Base-by-base conservation (phyloP, 2,329 filamentous ascomycete genomes). In the Xylariaceae sp. region DNA sequence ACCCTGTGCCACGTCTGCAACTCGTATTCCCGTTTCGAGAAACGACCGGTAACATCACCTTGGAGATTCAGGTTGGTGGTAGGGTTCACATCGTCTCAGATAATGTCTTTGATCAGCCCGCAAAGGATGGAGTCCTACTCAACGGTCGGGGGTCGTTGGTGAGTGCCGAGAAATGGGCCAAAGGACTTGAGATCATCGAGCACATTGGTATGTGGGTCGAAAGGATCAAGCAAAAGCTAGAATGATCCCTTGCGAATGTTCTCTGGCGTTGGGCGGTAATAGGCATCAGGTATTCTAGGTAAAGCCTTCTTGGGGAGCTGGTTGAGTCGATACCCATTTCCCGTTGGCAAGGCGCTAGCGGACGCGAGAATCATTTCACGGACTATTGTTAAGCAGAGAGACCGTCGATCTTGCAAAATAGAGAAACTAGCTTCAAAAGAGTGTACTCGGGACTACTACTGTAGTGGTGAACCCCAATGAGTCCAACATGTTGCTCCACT, bases 21-120 rank as follows among this genome's bases (percentile, higher is more conserved):
- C 64, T 80, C 6, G 68, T 73, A 8, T 81, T 81, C 48, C 76
- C 76, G 1, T 74, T 79, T 53, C 61, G 61, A 28, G 48, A 61
- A 13, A 61, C 57, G 26, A 76, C 72, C 2, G 74, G 73, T 4
- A 73, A 74, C 44, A 63, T 85, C 18, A 71, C 71, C 19, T 53
- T 86, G 11, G 77, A 79, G 51, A 73, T 87, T 15, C 68, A 75
- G 16, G 67, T 74, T 28, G 80, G 83, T 42, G 83, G 76, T 4
- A 67, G 74, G 12, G 69, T 86, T 3, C 67, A 74, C 15, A 67
- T 87, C 28, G 62, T 72, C 3, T 72, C 76, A 18, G 78, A 85
- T 51, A 83, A 84, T 47, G 55, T 79, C 4, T 54, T 77, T 34
- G 13, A 32, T n/a, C 30, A 32, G 30, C 12, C 12, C 15, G 30